A percentile compares a stretch with the other conserved stretches of the same genome.
phyloP scores from a whole-genome alignment of 768 basidiomycete species.

The Podaxis sp. region DNA sequence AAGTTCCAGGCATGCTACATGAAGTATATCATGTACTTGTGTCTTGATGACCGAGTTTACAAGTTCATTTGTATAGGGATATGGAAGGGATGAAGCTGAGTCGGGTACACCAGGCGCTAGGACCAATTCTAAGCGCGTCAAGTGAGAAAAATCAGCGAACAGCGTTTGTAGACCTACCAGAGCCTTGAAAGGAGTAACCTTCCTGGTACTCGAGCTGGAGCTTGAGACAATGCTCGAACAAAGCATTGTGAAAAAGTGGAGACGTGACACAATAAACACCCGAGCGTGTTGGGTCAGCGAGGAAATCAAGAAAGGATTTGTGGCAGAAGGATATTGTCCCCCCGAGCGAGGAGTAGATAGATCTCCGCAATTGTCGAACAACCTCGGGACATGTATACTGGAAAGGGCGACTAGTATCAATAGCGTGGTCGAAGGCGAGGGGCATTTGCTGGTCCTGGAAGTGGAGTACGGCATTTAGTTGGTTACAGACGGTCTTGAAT shows the following conservation, averaged over 20 bases:
- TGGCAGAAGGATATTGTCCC: neutral
- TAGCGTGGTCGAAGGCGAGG: neutral
- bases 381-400: neutral
- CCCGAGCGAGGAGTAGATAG: neutral
- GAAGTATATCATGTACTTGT: neutral
- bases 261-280: neutral
- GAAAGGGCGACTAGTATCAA: neutral
- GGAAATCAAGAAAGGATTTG: conserved; percentile 3
- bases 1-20: neutral
- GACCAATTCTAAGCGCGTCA: neutral
- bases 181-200: neutral
- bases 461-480: neutral
- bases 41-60: neutral
- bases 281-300: neutral
- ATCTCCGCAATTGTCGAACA: neutral
- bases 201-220: neutral
- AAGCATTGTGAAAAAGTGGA: neutral
- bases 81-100: neutral
- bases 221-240: neutral
- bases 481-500: neutral
- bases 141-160: neutral
- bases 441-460: neutral
- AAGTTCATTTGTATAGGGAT: neutral
- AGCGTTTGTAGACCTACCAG: neutral
- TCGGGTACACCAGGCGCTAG: neutral